Conservation (phyloP, 306 rosid species). For the Lotus japonicus region DNA sequence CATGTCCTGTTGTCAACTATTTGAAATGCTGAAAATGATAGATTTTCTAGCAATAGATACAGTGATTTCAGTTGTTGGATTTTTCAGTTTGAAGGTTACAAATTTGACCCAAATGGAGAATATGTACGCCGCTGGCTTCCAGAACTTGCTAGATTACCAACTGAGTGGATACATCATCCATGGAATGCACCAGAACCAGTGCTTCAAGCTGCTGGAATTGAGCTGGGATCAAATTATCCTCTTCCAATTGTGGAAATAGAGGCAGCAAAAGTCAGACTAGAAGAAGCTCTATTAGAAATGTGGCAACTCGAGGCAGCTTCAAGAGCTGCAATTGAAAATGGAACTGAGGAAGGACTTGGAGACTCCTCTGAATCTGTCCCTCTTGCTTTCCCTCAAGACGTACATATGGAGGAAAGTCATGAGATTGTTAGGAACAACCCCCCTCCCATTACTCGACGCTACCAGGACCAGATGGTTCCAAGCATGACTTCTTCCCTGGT, state of each 20-base stretch:
- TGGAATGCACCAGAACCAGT: slow-evolving; percentile 87
- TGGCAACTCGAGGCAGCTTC: slow-evolving; percentile 85
- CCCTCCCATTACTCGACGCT: slow-evolving; percentile 38
- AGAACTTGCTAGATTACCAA: slow-evolving; percentile 79
- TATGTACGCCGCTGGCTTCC: slow-evolving; percentile 95
- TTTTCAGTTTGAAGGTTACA: slow-evolving; percentile 78
- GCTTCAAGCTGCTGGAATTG: slow-evolving; percentile 91
- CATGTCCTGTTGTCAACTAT: background rate
- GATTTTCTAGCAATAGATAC: background rate
- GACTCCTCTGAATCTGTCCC: slow-evolving; percentile 66
- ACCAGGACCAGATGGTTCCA: slow-evolving; percentile 92
- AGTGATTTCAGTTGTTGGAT: slow-evolving; percentile 23
- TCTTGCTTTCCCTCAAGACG: slow-evolving; percentile 65
- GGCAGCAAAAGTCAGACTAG: slow-evolving; percentile 62
- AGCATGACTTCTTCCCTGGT: slow-evolving; percentile 59
- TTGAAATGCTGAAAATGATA: slow-evolving; percentile 9
- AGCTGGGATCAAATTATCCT: slow-evolving; percentile 84
- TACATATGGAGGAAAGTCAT: slow-evolving; percentile 61
- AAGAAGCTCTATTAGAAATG: slow-evolving; percentile 64
- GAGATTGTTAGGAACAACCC: slow-evolving; percentile 50
- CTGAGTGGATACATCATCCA: slow-evolving; percentile 94
- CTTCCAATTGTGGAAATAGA: slow-evolving; percentile 76
- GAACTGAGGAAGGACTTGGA: slow-evolving; percentile 91
- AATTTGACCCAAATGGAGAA: slow-evolving; percentile 80
- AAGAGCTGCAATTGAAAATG: slow-evolving; percentile 70